These are phyloP conservation scores for Ophiocordyceps robertsii DNA, from an alignment of 2,329 filamentous ascomycete species.

Conservation along the genomic window DNA sequence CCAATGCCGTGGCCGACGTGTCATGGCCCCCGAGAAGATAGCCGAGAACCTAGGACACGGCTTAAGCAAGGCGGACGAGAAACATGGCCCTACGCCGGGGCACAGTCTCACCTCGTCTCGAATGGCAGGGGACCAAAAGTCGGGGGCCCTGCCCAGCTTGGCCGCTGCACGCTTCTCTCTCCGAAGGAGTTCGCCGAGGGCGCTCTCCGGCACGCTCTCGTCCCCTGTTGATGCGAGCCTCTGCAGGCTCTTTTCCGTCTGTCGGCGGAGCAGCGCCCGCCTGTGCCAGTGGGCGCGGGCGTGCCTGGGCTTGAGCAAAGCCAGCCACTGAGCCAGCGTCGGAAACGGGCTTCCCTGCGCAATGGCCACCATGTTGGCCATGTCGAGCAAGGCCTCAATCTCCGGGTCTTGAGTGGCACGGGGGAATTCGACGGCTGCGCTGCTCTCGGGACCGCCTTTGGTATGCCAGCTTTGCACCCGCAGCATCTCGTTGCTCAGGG, in stretches of 20 bases:
- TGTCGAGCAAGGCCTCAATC: conserved; percentile 9
- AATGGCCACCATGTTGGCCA: conserved; percentile 12
- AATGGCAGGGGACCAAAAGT: conserved; percentile 18
- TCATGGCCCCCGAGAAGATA: conserved; percentile 17
- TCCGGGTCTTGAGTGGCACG: conserved; percentile 6
- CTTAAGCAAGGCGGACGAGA: background rate
- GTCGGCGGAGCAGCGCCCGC: conserved; percentile 7
- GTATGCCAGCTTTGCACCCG: conserved; percentile 3
- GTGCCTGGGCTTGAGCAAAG: conserved; percentile 11
- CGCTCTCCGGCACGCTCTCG: conserved; percentile 6
- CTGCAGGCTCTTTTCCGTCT: conserved; percentile 9
- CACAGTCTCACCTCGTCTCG: conserved; percentile 17
- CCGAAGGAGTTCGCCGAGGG: conserved; percentile 19
- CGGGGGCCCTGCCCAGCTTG: conserved; percentile 14
- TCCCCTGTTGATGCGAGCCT: conserved; percentile 5
- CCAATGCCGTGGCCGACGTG: conserved; percentile 12
- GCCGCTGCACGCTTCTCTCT: conserved; percentile 17
- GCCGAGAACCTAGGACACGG: conserved; percentile 10
- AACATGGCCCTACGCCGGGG: background rate
- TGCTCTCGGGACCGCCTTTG: background rate
- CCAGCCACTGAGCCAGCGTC: conserved; percentile 7
- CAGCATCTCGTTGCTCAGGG: conserved; percentile 6
- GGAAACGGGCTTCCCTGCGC: conserved; percentile 11
- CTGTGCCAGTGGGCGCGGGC: conserved; percentile 12
- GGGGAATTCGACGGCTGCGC: conserved; percentile 7